phyloP scores from a whole-genome alignment of 2,329 filamentous ascomycete genomes.

The Helotiales sp. region DNA sequence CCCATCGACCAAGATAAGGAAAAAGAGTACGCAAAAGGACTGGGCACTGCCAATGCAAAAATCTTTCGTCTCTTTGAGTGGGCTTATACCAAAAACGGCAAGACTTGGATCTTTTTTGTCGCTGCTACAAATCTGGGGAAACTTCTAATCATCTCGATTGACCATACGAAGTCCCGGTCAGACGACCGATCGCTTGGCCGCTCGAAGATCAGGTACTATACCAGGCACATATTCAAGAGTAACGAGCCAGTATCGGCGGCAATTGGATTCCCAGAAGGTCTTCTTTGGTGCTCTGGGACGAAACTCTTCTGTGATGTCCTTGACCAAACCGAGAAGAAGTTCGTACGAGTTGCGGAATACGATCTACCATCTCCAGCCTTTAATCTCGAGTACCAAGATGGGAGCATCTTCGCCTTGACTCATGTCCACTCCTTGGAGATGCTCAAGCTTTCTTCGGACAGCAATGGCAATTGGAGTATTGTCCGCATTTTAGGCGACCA shows the following conservation, averaged over 20 bases:
- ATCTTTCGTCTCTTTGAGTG: conserved; percentile 65
- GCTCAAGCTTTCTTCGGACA: conserved; percentile 41
- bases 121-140: conserved; percentile 56
- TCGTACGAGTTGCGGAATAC: conserved; percentile 48
- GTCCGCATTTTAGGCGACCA: conserved; percentile 33
- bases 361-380: conserved; percentile 54
- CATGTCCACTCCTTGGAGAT: conserved; percentile 55
- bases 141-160: conserved; percentile 55
- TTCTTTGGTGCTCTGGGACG: conserved; percentile 56
- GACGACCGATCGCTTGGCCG: not conserved
- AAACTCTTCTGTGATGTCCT: conserved; percentile 58
- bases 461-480: conserved; percentile 26
- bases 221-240: conserved; percentile 49
- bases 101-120: conserved; percentile 62
- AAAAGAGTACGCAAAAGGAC: conserved; percentile 51
- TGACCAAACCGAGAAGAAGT: conserved; percentile 50
- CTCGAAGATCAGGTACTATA: conserved; percentile 51
- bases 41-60: conserved; percentile 57
- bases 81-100: conserved; percentile 57
- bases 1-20: conserved; percentile 44
- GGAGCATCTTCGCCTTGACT: conserved; percentile 52
- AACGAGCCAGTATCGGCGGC: conserved; percentile 55
- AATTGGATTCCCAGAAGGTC: conserved; percentile 52
- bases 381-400: conserved; percentile 48
- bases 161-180: conserved; percentile 24